Evolutionary conservation across 306 rosid genomes (phyloP).

Genomic region (Medicago arabica): DNA sequence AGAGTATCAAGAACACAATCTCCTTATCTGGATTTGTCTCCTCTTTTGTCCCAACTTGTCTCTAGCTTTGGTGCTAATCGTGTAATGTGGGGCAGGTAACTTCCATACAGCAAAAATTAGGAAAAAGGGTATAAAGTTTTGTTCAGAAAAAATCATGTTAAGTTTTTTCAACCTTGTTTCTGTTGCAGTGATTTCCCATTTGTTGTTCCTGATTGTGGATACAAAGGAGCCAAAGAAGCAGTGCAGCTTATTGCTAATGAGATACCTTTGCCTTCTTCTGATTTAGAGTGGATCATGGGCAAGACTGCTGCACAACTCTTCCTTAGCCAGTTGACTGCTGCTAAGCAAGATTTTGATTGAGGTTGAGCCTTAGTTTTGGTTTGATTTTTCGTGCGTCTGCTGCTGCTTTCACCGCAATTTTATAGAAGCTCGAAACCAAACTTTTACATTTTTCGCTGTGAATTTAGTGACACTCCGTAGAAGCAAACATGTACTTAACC

Average conservation of each 20-base stretch:
- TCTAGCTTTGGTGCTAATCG: slow-evolving; percentile 79
- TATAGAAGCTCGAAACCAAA: too few relatives aligned
- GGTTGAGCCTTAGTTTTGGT: background rate
- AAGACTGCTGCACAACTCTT: slow-evolving; percentile 62
- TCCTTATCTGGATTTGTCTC: slow-evolving; percentile 71
- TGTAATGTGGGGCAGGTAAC: slow-evolving; percentile 90
- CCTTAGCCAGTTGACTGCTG: slow-evolving; percentile 43
- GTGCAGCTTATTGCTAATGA: slow-evolving; percentile 52
- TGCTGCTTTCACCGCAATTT: too few relatives aligned
- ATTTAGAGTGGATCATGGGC: slow-evolving; percentile 86
- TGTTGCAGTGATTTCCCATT: slow-evolving; percentile 82
- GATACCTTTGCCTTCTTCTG: slow-evolving; percentile 60
- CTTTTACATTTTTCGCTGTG: too few relatives aligned
- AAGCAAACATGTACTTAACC: too few relatives aligned
- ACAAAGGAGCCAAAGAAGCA: slow-evolving; percentile 79
- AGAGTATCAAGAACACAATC: slow-evolving; percentile 76
- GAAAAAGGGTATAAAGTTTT: background rate
- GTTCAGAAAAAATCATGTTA: slow-evolving; percentile 6
- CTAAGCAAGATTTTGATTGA: slow-evolving; percentile 8
- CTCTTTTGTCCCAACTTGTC: slow-evolving; percentile 61
- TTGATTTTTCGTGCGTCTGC: too few relatives aligned
- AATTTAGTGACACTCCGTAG: too few relatives aligned
- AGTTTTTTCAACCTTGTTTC: background rate
- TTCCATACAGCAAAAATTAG: background rate
- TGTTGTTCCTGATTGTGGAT: slow-evolving; percentile 81